Evolutionary conservation across 1,284 basidiomycete genomes (phyloP), one percentile per base, ranked within the genome.

Genomic region (Apiotrichum gracile): DNA sequence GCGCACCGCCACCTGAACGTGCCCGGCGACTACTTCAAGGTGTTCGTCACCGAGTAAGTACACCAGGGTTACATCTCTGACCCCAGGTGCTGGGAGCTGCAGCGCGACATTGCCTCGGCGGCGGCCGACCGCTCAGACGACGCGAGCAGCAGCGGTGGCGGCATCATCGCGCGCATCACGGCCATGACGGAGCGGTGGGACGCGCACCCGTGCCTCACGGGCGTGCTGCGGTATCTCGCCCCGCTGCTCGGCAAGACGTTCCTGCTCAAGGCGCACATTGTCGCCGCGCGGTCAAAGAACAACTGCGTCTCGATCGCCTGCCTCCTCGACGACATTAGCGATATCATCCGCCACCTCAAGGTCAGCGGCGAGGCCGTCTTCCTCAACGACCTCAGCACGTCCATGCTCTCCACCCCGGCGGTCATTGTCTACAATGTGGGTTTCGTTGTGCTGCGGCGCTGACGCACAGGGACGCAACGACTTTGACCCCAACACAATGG

Each of bases 81-180:
- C 27, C 6, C 31, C 25, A 51, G 49, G 24, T 44, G 29, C 40
- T 50, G 49, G 49, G 41, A 50, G 19, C 7, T 50, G 38, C 39
- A 50, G 19, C 38, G 16, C 14, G 21, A 29, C 7, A 34, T 33
- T 9, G 31, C 5, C 31, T 27, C 14, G 22, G 13, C 17, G n/a
- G 34, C 8, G 9, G 37, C 13, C 19, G 17, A 21, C 6, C 19
- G 5, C 5, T 12, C 27, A 17, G 22, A 25, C 33, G 29, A 21
- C 10, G 33, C 12, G 44, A 42, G 6, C 24, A 22, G 22, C 14
- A 14, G 21, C 5, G 13, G 19, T 10, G 33, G 4, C 24, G 24
- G 10, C 27, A 31, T 9, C 5, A 33, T 48, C 27, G 47, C 39
- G 14, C 26, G 14, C 2, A 25, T 42, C 29, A 14, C 21, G 9